Evolutionary conservation across 805 yeast species (phyloP).

Genomic region (Nakazawaea pomicola): DNA sequence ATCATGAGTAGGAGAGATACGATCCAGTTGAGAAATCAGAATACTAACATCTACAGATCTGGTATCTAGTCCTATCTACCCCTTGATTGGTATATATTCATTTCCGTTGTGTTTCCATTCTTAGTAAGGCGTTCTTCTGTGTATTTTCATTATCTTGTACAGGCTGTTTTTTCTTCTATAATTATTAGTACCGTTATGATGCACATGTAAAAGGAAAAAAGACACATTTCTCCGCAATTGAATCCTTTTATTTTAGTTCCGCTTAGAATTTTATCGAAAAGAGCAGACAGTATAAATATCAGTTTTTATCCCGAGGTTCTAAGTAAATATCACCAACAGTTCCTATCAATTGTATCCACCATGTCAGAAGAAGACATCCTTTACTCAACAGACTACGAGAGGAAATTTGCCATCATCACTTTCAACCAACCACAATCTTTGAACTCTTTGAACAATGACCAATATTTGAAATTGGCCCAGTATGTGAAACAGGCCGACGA

Average conservation of each 20-base stretch:
- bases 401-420: constrained; percentile 55
- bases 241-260: too few relatives aligned
- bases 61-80: constrained; percentile 41
- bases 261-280: too few relatives aligned
- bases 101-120: not conserved
- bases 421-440: constrained; percentile 54
- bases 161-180: too few relatives aligned
- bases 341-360: too few relatives aligned
- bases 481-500: constrained; percentile 57
- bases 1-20: constrained; percentile 82
- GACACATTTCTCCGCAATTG: not conserved
- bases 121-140: too few relatives aligned
- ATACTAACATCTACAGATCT: constrained; percentile 72
- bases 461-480: constrained; percentile 57
- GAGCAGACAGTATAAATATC: not conserved
- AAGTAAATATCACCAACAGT: too few relatives aligned
- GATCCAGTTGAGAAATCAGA: constrained; percentile 83
- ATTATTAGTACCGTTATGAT: not conserved
- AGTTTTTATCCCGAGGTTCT: too few relatives aligned
- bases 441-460: constrained; percentile 65
- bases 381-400: constrained; percentile 19
- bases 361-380: not conserved
- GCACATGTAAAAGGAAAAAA: not conserved
- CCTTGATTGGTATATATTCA: not conserved
- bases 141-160: too few relatives aligned